Evolutionary conservation across 352 stramenopile species (phyloP), one percentile per base, ranked within the genome.

Genomic region (Peronospora destructor): DNA sequence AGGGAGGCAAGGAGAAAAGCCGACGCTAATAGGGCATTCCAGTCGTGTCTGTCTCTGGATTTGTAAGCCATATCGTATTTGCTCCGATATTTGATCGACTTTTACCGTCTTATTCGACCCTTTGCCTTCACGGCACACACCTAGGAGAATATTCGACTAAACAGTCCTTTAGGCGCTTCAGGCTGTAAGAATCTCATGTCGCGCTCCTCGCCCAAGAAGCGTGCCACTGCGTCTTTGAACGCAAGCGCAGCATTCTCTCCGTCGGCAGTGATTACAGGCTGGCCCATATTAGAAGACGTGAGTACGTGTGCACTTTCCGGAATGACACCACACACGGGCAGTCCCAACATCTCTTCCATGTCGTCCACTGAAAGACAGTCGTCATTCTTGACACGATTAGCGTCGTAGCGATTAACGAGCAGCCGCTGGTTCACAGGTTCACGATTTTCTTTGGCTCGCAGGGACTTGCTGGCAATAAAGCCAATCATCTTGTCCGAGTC

Each of bases 401-500:
- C 75, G 71, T 96, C 86, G 64, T 96, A 97, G 33, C 89, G 75
- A 51, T 94, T 97, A 52, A 97, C 90, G 28, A 96, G 73, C 49
- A 97, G 59, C 1, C 70, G 76, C 67, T 95, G 83, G 13, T 71
- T 69, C 7, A 97, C 87, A 0, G 81, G 71, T 28, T 73, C 61
- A 33, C 82, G 73, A 25, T 70, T 68, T 49, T 94, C 73, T 44
- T 95, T 79, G 7, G 90, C 85, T 6, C 86, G 68, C 40, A 93
- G 61, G 32, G 83, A 95, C 47, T 88, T 91, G 68, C 78, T 92
- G 43, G 83, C 75, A 49, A 97, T 95, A 58, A 96, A 97, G 28
- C 90, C 90, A 58, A 97, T 95, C 90, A 97, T 97, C 66, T 97
- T 97, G 72, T 97, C 90, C 55, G 86, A 94, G 69, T 97, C 90